Conservation (phyloP, 441 rosid genomes). For the Gossypium schwendimanii region DNA sequence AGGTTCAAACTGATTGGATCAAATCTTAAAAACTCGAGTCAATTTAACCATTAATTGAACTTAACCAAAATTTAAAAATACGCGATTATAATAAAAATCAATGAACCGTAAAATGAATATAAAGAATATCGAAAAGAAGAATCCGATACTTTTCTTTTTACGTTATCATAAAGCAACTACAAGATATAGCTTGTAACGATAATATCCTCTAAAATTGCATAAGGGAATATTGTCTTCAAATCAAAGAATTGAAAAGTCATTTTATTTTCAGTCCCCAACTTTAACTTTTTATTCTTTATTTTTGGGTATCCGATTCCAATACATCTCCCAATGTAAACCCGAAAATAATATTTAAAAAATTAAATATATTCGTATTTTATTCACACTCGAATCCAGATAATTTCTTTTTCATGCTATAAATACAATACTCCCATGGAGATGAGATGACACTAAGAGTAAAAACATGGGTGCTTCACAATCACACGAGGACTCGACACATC, state of each 20-base stretch:
- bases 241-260: neutral
- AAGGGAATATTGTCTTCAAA: neutral
- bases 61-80: too few species aligned
- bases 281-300: neutral
- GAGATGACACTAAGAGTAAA: neutral
- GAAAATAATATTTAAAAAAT: neutral
- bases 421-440: neutral
- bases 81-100: too few species aligned
- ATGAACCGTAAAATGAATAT: too few species aligned
- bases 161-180: neutral
- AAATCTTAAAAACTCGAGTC: too few species aligned
- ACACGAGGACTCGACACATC: neutral
- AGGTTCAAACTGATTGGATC: too few species aligned
- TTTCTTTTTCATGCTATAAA: slow-evolving; percentile 15
- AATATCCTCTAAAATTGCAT: neutral
- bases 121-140: neutral
- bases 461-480: slow-evolving; percentile 27
- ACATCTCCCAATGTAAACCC: neutral
- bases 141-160: neutral
- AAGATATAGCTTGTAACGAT: neutral
- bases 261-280: too few species aligned
- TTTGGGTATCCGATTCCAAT: neutral
- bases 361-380: neutral
- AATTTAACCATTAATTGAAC: too few species aligned
- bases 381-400: neutral